Conservation (phyloP, 2,329 filamentous ascomycete species). For the Dactylellina leptospora region DNA sequence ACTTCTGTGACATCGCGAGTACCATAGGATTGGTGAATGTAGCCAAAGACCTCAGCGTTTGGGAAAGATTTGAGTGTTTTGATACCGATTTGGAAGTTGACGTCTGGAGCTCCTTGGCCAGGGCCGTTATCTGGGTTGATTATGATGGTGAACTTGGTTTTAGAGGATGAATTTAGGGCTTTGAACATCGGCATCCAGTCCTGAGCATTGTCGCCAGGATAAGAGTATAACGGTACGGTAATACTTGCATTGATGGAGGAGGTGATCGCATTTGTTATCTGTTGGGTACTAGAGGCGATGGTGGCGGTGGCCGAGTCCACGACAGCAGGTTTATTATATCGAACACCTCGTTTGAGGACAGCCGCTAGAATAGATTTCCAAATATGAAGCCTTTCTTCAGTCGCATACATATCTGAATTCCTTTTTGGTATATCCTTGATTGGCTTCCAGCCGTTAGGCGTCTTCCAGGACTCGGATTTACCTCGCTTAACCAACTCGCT, state of each 20-base stretch:
- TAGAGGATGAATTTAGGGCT: slow-evolving; percentile 27
- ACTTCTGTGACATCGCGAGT: slow-evolving; percentile 1
- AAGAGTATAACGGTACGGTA: slow-evolving; percentile 34
- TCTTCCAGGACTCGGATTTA: slow-evolving; percentile 7
- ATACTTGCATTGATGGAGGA: slow-evolving; percentile 29
- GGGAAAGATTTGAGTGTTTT: slow-evolving; percentile 41
- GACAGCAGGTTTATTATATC: background rate
- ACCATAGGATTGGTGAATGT: slow-evolving; percentile 43
- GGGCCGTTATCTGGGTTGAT: slow-evolving; percentile 40
- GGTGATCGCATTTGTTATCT: background rate
- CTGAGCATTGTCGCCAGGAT: slow-evolving; percentile 25
- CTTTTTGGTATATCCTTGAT: slow-evolving; percentile 14
- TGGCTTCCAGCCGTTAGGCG: slow-evolving; percentile 22
- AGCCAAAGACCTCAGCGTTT: slow-evolving; percentile 34
- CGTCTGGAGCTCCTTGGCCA: slow-evolving; percentile 14
- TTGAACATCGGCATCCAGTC: slow-evolving; percentile 30
- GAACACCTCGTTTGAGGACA: background rate
- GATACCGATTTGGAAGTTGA: slow-evolving; percentile 43
- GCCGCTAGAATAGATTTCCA: slow-evolving; percentile 11
- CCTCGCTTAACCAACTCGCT: slow-evolving; percentile 9
- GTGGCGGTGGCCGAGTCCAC: background rate
- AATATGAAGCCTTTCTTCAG: slow-evolving; percentile 21
- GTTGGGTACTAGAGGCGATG: background rate
- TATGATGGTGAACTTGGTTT: slow-evolving; percentile 35
- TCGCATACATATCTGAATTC: background rate